Evolutionary conservation across 352 stramenopile genomes (phyloP).

Genomic region (Vaucheria bursata): DNA sequence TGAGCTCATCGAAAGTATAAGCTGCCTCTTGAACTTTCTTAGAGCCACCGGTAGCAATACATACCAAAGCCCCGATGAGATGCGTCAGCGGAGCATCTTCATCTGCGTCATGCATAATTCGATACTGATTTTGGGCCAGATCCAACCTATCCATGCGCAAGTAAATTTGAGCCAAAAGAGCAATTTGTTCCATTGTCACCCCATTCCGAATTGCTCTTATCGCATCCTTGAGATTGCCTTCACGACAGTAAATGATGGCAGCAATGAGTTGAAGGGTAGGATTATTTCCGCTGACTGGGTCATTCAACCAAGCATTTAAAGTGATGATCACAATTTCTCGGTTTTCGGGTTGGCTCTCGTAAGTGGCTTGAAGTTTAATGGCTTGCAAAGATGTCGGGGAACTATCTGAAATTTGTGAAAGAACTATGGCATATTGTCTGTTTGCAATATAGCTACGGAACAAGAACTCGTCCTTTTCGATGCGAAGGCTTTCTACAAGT

Average conservation of each 20-base stretch:
- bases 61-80: conserved; percentile 74
- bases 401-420: conserved; percentile 28
- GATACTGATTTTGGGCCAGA: conserved; percentile 52
- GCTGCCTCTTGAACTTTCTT: conserved; percentile 77
- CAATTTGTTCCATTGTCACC: conserved; percentile 52
- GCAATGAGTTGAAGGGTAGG: conserved; percentile 81
- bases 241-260: conserved; percentile 79
- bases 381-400: conserved; percentile 52
- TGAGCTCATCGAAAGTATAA: conserved; percentile 82
- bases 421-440: conserved; percentile 58
- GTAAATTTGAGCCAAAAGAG: conserved; percentile 63
- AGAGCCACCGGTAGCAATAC: conserved; percentile 30
- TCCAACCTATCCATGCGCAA: conserved; percentile 87
- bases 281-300: conserved; percentile 68
- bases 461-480: conserved; percentile 61
- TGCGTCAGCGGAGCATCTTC: conserved; percentile 92
- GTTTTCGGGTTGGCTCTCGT: conserved; percentile 52
- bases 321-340: conserved; percentile 75
- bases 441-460: conserved; percentile 77
- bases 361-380: conserved; percentile 72
- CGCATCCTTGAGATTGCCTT: conserved; percentile 82
- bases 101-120: conserved; percentile 73
- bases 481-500: conserved; percentile 14
- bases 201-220: conserved; percentile 78
- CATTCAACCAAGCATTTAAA: conserved; percentile 75